Evolutionary conservation across 306 rosid genomes (phyloP), one percentile per base, ranked within the genome.

Genomic region (Cucurbita pepo): DNA sequence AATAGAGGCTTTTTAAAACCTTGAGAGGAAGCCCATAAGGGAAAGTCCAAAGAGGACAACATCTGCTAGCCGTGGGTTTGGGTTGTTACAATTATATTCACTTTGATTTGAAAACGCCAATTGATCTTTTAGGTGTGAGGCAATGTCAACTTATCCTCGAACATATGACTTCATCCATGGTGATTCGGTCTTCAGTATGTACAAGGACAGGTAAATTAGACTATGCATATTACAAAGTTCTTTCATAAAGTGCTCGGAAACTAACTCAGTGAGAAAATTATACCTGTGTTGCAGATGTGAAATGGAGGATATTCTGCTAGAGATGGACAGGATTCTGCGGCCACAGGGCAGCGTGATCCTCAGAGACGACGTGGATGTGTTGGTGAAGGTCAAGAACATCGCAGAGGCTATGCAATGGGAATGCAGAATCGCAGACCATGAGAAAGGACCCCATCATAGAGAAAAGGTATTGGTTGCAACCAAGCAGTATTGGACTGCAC

Each of bases 71-170:
- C 34, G 34, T 30, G 34, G 34, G 34, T 30, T 30, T 30, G 34
- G 34, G 34, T 30, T 2, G 34, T 30, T 30, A 30, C 34, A 30
- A 30, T 30, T 30, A 30, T 30, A 30, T 30, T 30, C 70, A 18
- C 52, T 41, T 64, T 41, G 53, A 43, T 5, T 3, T 51, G 15
- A 16, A 13, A 63, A n/a, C 34, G 1, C 22, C 0, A 0, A 8
- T 50, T 34, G 53, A 21, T 54, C 45, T 56, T 40, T 40, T 75
- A 93, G 97, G 97, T 89, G 99, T 72, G 99, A 94, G 83, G 96
- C 99, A 52, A 89, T 91, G 96, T 91, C 99, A 25, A 91, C 96
- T n/a, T 94, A 91, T 61, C 96, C 99, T 16, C 76, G 95, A 83
- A 87, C 97, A 14, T 89, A 94, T 44, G 99, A 94, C 82, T 94